Percentiles rank a stretch among this genome's conserved stretches.
phyloP scores from a whole-genome alignment of 805 yeast genomes.

The Candida maris region DNA sequence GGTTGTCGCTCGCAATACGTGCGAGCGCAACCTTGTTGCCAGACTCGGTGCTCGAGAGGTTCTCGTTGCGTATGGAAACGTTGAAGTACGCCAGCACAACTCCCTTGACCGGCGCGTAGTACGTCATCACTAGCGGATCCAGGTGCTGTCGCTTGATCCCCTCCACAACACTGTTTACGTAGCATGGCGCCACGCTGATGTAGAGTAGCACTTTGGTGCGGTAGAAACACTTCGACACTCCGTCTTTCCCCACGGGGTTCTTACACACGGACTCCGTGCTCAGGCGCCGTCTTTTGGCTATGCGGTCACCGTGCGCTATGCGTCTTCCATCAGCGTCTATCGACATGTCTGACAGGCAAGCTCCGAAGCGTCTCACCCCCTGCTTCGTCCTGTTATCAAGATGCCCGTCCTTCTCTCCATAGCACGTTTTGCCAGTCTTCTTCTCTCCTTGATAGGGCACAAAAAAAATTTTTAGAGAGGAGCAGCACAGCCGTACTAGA shows the following conservation, averaged over 20 bases:
- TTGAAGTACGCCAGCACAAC: conserved; percentile 79
- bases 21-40: conserved; percentile 49
- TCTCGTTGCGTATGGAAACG: conserved; percentile 48
- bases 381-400: too few species aligned
- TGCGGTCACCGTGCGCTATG: neutral
- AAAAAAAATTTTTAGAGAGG: too few species aligned
- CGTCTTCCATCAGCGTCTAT: neutral
- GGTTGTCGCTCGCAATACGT: conserved; percentile 70
- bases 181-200: conserved; percentile 85
- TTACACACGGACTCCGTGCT: conserved; percentile 10
- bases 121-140: conserved; percentile 85
- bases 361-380: too few species aligned
- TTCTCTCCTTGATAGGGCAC: too few species aligned
- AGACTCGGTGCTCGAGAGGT: conserved; percentile 35
- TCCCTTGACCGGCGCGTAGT: conserved; percentile 68
- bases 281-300: conserved; percentile 6
- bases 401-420: too few species aligned
- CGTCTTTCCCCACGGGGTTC: conserved; percentile 29
- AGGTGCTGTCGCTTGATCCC: conserved; percentile 87
- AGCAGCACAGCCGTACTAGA: conserved; percentile 6
- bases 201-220: conserved; percentile 59
- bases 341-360: neutral
- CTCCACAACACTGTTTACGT: conserved; percentile 59
- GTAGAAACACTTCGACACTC: conserved; percentile 68
- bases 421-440: too few species aligned